phyloP scores from a whole-genome alignment of 1,139 yeast species.

The Yamadazyma pseudoaaseri region DNA sequence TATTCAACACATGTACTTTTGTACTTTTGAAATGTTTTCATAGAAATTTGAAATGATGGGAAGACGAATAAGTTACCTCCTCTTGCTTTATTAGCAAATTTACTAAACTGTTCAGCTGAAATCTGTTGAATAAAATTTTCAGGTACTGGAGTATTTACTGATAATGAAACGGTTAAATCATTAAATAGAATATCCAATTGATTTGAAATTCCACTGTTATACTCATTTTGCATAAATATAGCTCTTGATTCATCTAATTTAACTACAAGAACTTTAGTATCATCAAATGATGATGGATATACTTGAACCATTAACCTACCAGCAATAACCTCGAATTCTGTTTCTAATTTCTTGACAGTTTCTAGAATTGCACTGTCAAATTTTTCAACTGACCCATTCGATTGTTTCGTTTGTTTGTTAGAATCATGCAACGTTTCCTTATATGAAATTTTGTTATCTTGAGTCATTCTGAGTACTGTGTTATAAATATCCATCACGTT shows the following conservation, averaged over 20 bases:
- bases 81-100: slow-evolving; percentile 54
- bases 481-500: slow-evolving; percentile 76
- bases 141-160: slow-evolving; percentile 48
- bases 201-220: slow-evolving; percentile 48
- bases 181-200: slow-evolving; percentile 52
- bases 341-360: slow-evolving; percentile 44
- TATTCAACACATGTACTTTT: slow-evolving; percentile 58
- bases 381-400: slow-evolving; percentile 14
- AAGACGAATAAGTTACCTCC: slow-evolving; percentile 83
- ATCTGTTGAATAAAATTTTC: slow-evolving; percentile 43
- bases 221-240: slow-evolving; percentile 57
- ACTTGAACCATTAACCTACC: slow-evolving; percentile 59
- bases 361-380: slow-evolving; percentile 33
- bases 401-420: slow-evolving; percentile 10
- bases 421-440: slow-evolving; percentile 69
- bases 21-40: slow-evolving; percentile 69
- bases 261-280: slow-evolving; percentile 68
- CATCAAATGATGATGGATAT: slow-evolving; percentile 75
- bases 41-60: slow-evolving; percentile 71
- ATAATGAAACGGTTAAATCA: slow-evolving; percentile 64
- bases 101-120: slow-evolving; percentile 54
- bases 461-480: slow-evolving; percentile 67
- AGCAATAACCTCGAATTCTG: slow-evolving; percentile 61
- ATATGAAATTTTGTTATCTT: slow-evolving; percentile 71
- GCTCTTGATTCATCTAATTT: slow-evolving; percentile 61